Evolutionary conservation across 1,284 basidiomycete genomes (phyloP).

Genomic region (Sporisorium reilianum): DNA sequence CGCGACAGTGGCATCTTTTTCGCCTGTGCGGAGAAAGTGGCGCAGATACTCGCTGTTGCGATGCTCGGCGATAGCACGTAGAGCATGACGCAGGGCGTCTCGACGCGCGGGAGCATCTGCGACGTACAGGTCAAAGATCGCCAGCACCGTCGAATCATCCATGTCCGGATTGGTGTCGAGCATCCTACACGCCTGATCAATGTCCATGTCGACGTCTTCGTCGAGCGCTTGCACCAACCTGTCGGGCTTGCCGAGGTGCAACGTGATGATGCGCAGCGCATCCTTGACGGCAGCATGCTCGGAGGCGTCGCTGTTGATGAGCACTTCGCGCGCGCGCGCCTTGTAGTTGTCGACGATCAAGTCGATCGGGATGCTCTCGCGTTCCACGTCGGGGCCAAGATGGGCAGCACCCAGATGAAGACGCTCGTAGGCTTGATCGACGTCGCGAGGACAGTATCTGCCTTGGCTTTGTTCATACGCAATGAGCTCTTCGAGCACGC

Average conservation of each 20-base stretch:
- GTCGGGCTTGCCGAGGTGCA: slow-evolving; percentile 25
- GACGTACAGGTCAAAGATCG: slow-evolving; percentile 79
- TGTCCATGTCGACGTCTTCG: slow-evolving; percentile 72
- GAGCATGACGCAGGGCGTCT: slow-evolving; percentile 68
- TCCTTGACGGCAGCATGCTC: slow-evolving; percentile 45
- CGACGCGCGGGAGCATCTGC: slow-evolving; percentile 73
- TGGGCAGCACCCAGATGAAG: slow-evolving; percentile 30
- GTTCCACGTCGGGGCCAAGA: slow-evolving; percentile 33
- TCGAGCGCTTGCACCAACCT: slow-evolving; percentile 28
- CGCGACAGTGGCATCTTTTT: slow-evolving; percentile 65
- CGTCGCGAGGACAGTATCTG: slow-evolving; percentile 25
- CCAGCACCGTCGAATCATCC: slow-evolving; percentile 81
- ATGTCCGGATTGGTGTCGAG: slow-evolving; percentile 79
- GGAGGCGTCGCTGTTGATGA: slow-evolving; percentile 34
- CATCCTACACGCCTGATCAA: slow-evolving; percentile 79
- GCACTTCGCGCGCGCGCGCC: slow-evolving; percentile 34
- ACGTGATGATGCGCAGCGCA: slow-evolving; percentile 35
- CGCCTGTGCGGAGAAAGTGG: slow-evolving; percentile 77
- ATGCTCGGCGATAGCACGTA: slow-evolving; percentile 73
- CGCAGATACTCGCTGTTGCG: slow-evolving; percentile 80
- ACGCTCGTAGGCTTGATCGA: slow-evolving; percentile 46
- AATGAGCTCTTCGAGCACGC: slow-evolving; percentile 42
- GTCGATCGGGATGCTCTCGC: slow-evolving; percentile 35
- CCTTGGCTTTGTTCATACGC: slow-evolving; percentile 44
- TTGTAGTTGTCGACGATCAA: slow-evolving; percentile 47